Conservation (phyloP, 1,139 yeast genomes). For the Yamadazyma oceani region DNA sequence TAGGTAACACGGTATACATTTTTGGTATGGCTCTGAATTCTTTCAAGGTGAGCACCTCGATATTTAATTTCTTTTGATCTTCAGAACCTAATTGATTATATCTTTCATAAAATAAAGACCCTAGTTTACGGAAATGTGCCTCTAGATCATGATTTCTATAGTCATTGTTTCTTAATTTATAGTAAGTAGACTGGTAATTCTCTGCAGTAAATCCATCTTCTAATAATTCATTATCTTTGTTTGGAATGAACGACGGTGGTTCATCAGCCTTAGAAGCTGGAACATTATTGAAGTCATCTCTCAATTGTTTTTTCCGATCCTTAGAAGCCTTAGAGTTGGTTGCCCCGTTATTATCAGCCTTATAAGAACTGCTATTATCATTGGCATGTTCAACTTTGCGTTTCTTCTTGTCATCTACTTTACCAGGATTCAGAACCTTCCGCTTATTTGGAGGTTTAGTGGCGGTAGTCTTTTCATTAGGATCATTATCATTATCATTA, state of each 20-base stretch:
- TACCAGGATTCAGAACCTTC: constrained; percentile 10
- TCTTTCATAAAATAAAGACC: constrained; percentile 19
- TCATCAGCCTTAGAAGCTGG: constrained; percentile 10
- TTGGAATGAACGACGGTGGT: constrained; percentile 27
- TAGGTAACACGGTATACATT: constrained; percentile 35
- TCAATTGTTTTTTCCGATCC: constrained; percentile 15
- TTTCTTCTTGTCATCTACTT: constrained; percentile 12
- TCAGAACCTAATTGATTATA: constrained; percentile 11
- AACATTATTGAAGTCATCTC: constrained; percentile 17
- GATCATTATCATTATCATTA: constrained; percentile 3
- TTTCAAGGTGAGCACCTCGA: constrained; percentile 25
- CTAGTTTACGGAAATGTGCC: constrained; percentile 23
- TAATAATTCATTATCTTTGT: constrained; percentile 38
- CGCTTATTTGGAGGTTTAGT: constrained; percentile 7
- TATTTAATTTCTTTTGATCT: constrained; percentile 13
- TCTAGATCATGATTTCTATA: constrained; percentile 42
- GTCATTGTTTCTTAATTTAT: constrained; percentile 47
- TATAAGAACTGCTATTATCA: not conserved
- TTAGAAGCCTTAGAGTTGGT: constrained; percentile 4
- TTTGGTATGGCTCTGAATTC: constrained; percentile 33
- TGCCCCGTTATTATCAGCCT: not conserved
- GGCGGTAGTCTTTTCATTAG: too few species aligned
- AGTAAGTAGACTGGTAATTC: constrained; percentile 51
- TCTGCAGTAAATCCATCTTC: constrained; percentile 48
- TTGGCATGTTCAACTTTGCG: constrained; percentile 4